Conservation (phyloP, 208 protist genomes). For the Strigomonas culicis region DNA sequence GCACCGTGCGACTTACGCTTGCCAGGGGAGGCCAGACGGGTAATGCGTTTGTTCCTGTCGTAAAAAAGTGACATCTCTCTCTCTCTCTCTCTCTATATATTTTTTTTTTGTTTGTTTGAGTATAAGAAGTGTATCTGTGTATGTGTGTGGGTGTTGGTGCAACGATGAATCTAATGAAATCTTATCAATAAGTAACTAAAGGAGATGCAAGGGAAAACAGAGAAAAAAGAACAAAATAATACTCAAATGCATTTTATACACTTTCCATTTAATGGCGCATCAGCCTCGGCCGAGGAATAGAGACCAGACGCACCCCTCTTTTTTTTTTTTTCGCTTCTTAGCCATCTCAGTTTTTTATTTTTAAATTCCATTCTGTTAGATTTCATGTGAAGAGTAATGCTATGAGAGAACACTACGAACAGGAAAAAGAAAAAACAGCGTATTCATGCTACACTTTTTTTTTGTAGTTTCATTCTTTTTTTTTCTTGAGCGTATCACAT, state of each 20-base stretch:
- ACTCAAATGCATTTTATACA: neutral
- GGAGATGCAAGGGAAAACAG: neutral
- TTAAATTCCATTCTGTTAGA: neutral
- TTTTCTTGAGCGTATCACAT: neutral
- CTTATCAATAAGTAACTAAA: constrained; percentile 7
- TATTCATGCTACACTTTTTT: neutral
- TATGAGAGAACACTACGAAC: neutral
- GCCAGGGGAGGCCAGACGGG: too few species aligned
- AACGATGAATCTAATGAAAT: neutral
- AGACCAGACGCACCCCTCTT: neutral
- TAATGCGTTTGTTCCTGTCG: too few species aligned
- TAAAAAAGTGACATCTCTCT: neutral
- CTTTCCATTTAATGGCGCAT: neutral
- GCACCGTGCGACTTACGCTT: too few species aligned
- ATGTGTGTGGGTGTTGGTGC: neutral
- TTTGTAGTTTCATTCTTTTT: constrained; percentile 6
- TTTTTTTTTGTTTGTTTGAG: too few species aligned
- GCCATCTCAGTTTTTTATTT: constrained; percentile 5
- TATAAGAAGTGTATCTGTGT: too few species aligned
- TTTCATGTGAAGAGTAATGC: neutral
- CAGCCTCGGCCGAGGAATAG: neutral
- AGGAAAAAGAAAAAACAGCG: constrained; percentile 10
- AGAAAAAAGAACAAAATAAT: neutral
- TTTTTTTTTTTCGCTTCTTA: constrained; percentile 5
- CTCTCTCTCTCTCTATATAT: too few species aligned